Evolutionary conservation across 768 basidiomycete genomes (phyloP), one percentile per base, ranked within the genome.

Genomic region (Epithele typhae): DNA sequence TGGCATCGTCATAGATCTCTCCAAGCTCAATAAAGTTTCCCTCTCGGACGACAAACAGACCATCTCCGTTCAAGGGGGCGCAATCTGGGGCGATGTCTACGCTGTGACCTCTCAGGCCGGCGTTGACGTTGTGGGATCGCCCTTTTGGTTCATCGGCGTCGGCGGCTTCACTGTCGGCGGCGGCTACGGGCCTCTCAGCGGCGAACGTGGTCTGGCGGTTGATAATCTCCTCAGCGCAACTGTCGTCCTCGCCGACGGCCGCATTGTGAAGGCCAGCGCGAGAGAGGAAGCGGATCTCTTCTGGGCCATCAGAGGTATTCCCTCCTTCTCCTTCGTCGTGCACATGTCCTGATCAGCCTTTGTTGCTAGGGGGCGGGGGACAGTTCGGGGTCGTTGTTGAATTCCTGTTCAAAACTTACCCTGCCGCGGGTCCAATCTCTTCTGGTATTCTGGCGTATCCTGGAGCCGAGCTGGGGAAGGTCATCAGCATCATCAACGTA

Each of bases 1-100:
- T 5, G 68, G 64, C 17, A 34, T 69, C 21, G 65, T 66, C 45
- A 65, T 68, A 39, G 66, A 69, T 48, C 56, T 68, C 5, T 42
- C 50, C 32, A 51, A 56, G 21, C 46, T 69, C 22, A 60, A 62
- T 37, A 43, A 36, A 11, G 60, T 66, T n/a, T 49, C 53, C 2
- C 58, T 67, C 19, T 55, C 63, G 18, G 52, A 49, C 1, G 66
- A 60, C 23, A 53, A 58, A 30, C 43, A 58, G 48, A 44, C 60
- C 10, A 51, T 59, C 37, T 49, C 56, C 10, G 61, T 67, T 3
- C 61, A 61, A 10, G 66, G 67, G 2, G 67, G 68, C 12, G 60
- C 65, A 3, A 25, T 57, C 0, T 68, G 65, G 63, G 58, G 48
- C 5, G 53, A 56, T 24, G 60, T 59, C 0, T 55, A 62, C 43